These are phyloP conservation scores for Fusarium phyllophilum DNA, from an alignment of 2,329 filamentous ascomycete species.

Conservation along the genomic window DNA sequence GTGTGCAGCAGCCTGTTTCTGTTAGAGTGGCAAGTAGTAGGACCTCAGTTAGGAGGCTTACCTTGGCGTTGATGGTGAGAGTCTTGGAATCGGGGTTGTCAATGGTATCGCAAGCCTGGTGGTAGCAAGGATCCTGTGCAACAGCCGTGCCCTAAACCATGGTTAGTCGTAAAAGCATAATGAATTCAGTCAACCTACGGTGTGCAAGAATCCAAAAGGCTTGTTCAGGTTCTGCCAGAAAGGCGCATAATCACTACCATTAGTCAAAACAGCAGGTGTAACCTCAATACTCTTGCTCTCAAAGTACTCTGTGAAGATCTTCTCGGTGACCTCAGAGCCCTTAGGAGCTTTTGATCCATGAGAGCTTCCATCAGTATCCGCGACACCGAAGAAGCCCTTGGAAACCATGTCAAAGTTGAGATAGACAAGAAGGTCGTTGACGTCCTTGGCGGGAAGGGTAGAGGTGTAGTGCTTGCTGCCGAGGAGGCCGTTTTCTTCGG, in stretches of 20 bases:
- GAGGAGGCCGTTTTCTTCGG: conserved; percentile 34
- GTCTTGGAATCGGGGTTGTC: conserved; percentile 51
- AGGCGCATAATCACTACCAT: conserved; percentile 47
- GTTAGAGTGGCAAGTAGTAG: background rate
- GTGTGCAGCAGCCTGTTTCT: conserved; percentile 56
- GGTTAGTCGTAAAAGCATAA: background rate
- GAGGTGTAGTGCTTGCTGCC: conserved; percentile 35
- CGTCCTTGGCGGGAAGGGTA: conserved; percentile 21
- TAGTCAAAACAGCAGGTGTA: conserved; percentile 43
- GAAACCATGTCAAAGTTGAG: conserved; percentile 41
- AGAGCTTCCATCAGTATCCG: conserved; percentile 39
- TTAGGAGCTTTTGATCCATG: conserved; percentile 42
- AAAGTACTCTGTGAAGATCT: conserved; percentile 43
- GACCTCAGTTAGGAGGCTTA: background rate
- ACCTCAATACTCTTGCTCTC: conserved; percentile 47
- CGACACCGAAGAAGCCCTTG: conserved; percentile 38
- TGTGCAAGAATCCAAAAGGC: conserved; percentile 38
- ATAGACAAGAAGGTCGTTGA: conserved; percentile 35
- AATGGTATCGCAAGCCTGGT: conserved; percentile 51
- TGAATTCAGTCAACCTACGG: background rate
- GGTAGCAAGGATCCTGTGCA: conserved; percentile 42
- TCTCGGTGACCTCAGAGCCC: conserved; percentile 43
- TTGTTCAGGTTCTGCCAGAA: conserved; percentile 45
- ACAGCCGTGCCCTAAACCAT: conserved; percentile 13
- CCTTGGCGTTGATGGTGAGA: conserved; percentile 43